A percentile compares a stretch with the other conserved stretches of the same genome.
Evolutionary conservation across 2,329 filamentous ascomycete species (phyloP).

Genomic region (Chalara sp.): DNA sequence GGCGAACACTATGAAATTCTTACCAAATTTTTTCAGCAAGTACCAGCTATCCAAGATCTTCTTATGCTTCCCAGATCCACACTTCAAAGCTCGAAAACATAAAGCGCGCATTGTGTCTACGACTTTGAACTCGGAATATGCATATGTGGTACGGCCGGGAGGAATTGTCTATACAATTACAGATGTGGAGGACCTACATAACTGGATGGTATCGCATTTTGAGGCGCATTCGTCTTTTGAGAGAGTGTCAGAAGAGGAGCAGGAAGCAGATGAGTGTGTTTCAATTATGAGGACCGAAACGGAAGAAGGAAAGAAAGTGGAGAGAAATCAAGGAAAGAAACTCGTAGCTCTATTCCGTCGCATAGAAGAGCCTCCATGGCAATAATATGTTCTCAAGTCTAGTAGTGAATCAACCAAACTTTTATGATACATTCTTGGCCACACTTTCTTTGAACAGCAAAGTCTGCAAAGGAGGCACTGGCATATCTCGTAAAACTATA

Average conservation of each 20-base stretch:
- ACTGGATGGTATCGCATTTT: constrained; percentile 90
- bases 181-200: constrained; percentile 87
- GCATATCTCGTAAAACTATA: too few species aligned
- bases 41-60: constrained; percentile 84
- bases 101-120: constrained; percentile 91
- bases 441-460: too few species aligned
- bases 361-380: constrained; percentile 54
- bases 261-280: constrained; percentile 64
- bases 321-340: constrained; percentile 82
- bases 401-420: too few species aligned
- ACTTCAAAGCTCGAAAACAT: constrained; percentile 96
- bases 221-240: constrained; percentile 73
- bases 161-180: constrained; percentile 95
- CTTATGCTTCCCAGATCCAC: constrained; percentile 96
- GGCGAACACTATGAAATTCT: constrained; percentile 97
- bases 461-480: background rate
- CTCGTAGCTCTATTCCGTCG: constrained; percentile 85
- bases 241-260: constrained; percentile 60
- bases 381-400: constrained; percentile 16
- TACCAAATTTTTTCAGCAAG: constrained; percentile 92
- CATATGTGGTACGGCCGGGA: constrained; percentile 74
- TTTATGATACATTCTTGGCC: too few species aligned
- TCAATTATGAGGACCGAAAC: constrained; percentile 74
- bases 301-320: constrained; percentile 96
- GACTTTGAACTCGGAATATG: constrained; percentile 88